Evolutionary conservation across 331 rosid genomes (phyloP).

Genomic region (Quercus phellos): DNA sequence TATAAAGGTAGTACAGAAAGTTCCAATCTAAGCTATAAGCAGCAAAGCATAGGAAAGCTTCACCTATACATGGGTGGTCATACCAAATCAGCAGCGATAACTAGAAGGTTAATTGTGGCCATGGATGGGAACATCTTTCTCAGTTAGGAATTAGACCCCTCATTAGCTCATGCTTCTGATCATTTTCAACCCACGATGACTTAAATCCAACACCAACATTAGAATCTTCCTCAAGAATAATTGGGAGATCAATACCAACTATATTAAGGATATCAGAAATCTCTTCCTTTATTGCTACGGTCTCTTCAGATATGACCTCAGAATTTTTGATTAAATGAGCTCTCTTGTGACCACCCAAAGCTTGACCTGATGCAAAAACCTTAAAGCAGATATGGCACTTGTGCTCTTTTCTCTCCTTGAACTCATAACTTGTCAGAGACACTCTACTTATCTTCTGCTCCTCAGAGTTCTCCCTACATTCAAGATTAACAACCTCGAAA

Average conservation of each 20-base stretch:
- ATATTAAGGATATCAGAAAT: constrained; percentile 6
- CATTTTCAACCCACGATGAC: constrained; percentile 32
- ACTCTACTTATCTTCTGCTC: constrained; percentile 8
- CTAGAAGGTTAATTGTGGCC: background rate
- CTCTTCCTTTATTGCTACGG: constrained; percentile 18
- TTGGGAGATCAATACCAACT: background rate
- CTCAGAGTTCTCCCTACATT: constrained; percentile 9
- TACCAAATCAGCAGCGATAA: background rate
- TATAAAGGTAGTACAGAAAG: background rate
- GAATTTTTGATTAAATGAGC: constrained; percentile 32
- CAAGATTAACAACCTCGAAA: background rate
- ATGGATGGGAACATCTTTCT: constrained; percentile 8
- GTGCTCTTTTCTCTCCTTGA: constrained; percentile 16
- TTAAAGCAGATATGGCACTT: constrained; percentile 40
- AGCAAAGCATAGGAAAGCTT: constrained; percentile 4
- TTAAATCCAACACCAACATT: constrained; percentile 20
- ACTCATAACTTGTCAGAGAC: constrained; percentile 4
- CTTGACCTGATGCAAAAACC: constrained; percentile 50
- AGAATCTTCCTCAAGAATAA: background rate
- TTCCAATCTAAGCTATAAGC: background rate
- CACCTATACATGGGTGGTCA: background rate
- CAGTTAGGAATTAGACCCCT: constrained; percentile 23
- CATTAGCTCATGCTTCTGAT: constrained; percentile 25
- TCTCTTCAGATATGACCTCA: constrained; percentile 10
- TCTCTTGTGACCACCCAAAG: constrained; percentile 59